Base-by-base conservation (phyloP, 2,329 filamentous ascomycete species). In the Chaetomium sp. region DNA sequence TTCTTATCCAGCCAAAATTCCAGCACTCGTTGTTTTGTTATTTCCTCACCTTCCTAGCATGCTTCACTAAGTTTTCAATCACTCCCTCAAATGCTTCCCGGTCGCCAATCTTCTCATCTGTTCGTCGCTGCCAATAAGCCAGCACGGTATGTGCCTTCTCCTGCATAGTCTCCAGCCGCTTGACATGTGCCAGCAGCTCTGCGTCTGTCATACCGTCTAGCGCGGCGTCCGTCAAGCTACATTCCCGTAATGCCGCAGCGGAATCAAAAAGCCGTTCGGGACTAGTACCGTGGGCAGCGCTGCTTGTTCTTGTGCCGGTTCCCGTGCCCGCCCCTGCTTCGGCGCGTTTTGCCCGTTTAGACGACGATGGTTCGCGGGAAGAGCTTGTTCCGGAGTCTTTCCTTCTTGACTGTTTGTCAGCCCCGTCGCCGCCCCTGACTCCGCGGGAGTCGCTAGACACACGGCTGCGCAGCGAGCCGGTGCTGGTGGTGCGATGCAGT, bases 31-130 rank as follows among this genome's bases (percentile, higher is more conserved):
- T 11, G n/a, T 19, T 19, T 10, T 14, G 12, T 49, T 54, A 89
- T 72, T 91, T 94, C 68, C 90, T 81, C 55, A 90, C 84, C 73
- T 91, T 89, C 69, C 90, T 80, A 49, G 90, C 90, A 74, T 95
- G 90, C 70, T 91, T 94, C 44, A 96, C 92, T 62, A 97, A 72
- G 70, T 96, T 96, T 73, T 96, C 92, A 78, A 97, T 96, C 12
- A 97, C 92, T 0, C 90, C 91, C 69, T 97, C 92, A 69, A 96
- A 94, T 2, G 91, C 89, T 69, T 96, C 92, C 64, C 94, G 86
- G 68, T 97, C 92, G 42, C 89, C 89, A 61, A 95, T 75, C 65
- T 92, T 89, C 64, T 91, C 90, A 68, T 96, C 91, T 52, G 88
- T 86, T 64, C 85, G 78, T 74, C 89, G 88, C 64, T 89, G 80